A percentile compares a stretch with the other conserved stretches of the same genome.
Evolutionary conservation across 2,329 filamentous ascomycete genomes (phyloP).

Genomic region (Penicillium capsulatum): DNA sequence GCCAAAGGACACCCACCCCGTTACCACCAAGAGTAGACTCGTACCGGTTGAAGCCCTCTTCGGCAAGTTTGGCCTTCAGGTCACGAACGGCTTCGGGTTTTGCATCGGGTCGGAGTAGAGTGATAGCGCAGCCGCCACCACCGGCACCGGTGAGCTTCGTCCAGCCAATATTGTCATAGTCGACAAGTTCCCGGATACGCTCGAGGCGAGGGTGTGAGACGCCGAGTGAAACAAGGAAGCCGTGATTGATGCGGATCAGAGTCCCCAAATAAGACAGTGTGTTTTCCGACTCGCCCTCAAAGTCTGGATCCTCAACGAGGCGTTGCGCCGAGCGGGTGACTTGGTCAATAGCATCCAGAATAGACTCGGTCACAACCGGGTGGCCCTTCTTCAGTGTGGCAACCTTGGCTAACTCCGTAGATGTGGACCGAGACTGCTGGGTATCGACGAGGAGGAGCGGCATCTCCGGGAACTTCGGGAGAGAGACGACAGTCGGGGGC

Average conservation of each 20-base stretch:
- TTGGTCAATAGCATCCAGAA: constrained; percentile 77
- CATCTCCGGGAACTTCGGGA: constrained; percentile 87
- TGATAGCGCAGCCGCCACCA: constrained; percentile 93
- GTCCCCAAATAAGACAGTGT: constrained; percentile 74
- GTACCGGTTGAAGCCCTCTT: constrained; percentile 77
- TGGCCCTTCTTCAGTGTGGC: constrained; percentile 65
- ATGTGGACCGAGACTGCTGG: constrained; percentile 78
- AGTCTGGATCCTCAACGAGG: constrained; percentile 57
- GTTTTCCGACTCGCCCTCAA: constrained; percentile 61
- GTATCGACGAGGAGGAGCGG: constrained; percentile 89
- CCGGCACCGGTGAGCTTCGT: constrained; percentile 96
- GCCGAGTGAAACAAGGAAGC: constrained; percentile 80
- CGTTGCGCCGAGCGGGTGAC: constrained; percentile 55
- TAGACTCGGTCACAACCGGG: constrained; percentile 70
- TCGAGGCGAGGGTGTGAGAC: constrained; percentile 94
- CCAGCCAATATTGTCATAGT: constrained; percentile 87
- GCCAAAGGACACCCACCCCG: constrained; percentile 90
- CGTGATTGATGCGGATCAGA: constrained; percentile 90
- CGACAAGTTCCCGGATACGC: constrained; percentile 83
- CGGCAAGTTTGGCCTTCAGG: constrained; percentile 62
- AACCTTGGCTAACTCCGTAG: constrained; percentile 82
- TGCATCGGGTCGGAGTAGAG: constrained; percentile 69
- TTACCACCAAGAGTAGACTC: constrained; percentile 88
- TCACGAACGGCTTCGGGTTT: constrained; percentile 54
- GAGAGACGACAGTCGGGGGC: constrained; percentile 68